phyloP scores from a whole-genome alignment of 768 basidiomycete genomes.

The Tylopilus sp. region DNA sequence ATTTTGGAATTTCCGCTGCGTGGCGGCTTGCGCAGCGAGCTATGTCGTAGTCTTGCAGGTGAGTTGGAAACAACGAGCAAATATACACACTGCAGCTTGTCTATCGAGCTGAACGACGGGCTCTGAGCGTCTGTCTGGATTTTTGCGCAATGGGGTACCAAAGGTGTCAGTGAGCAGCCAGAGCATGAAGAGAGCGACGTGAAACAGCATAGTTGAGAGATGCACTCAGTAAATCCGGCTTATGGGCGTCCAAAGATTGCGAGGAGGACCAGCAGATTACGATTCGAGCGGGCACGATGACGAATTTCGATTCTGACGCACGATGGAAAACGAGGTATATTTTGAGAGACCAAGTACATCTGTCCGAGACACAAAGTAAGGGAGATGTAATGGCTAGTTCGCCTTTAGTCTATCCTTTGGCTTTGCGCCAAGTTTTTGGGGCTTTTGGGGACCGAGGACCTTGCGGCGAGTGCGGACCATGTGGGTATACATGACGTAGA shows the following conservation, averaged over 20 bases:
- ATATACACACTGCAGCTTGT: constrained; percentile 8
- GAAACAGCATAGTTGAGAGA: constrained; percentile 12
- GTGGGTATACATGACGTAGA: constrained; percentile 56
- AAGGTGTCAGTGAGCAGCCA: constrained; percentile 3
- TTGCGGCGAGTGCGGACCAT: constrained; percentile 58
- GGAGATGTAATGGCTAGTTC: constrained; percentile 2
- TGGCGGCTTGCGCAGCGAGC: constrained; percentile 14
- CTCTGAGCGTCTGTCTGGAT: neutral
- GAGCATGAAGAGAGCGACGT: constrained; percentile 4
- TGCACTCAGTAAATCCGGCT: neutral
- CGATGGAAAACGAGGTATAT: neutral
- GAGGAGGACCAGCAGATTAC: constrained; percentile 7
- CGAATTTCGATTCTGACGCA: constrained; percentile 5
- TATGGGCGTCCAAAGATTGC: constrained; percentile 9
- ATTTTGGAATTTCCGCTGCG: constrained; percentile 15
- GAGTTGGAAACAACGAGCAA: neutral
- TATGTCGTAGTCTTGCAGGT: constrained; percentile 1
- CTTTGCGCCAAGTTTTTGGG: constrained; percentile 32
- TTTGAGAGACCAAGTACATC: too few species aligned
- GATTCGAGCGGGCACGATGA: constrained; percentile 1
- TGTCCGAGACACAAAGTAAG: too few species aligned
- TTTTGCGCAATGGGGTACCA: constrained; percentile 9
- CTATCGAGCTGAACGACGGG: neutral
- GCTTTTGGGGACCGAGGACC: constrained; percentile 41
- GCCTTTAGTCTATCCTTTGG: constrained; percentile 24